These are phyloP conservation scores for Dicorynia guianensis DNA, from an alignment of 306 rosid genomes.

Conservation along the genomic window DNA sequence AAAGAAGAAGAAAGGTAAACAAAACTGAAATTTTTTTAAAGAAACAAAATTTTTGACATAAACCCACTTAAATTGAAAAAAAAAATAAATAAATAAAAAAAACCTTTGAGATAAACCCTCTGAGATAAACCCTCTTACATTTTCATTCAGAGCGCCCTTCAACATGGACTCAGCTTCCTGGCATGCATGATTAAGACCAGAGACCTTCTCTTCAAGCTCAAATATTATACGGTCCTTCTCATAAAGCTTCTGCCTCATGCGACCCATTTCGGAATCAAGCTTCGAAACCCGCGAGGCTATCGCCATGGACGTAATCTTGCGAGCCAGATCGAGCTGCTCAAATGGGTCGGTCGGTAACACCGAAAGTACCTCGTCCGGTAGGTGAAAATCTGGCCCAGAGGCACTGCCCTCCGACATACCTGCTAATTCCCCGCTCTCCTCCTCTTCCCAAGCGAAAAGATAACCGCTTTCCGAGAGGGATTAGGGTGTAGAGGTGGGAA, in stretches of 20 bases:
- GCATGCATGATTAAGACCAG: slow-evolving; percentile 54
- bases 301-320: slow-evolving; percentile 94
- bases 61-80: slow-evolving; percentile 57
- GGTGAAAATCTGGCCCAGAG: slow-evolving; percentile 51
- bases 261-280: slow-evolving; percentile 69
- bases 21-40: too few species aligned
- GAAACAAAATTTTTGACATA: background rate
- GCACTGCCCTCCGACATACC: slow-evolving; percentile 44
- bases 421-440: background rate
- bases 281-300: slow-evolving; percentile 83
- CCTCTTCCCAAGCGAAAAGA: background rate
- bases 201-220: slow-evolving; percentile 66
- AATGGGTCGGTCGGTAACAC: slow-evolving; percentile 89
- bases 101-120: too few species aligned
- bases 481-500: background rate
- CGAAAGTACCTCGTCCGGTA: slow-evolving; percentile 71
- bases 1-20: too few species aligned
- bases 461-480: background rate
- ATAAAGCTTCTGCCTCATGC: slow-evolving; percentile 60
- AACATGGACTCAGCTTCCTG: slow-evolving; percentile 67
- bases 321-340: slow-evolving; percentile 92
- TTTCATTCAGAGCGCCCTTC: slow-evolving; percentile 64
- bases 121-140: slow-evolving; percentile 45
- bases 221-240: slow-evolving; percentile 65
- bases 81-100: too few species aligned